Percentiles rank a stretch among this genome's conserved stretches.
phyloP scores from a whole-genome alignment of 2,329 filamentous ascomycete species.

The Fusarium udum region DNA sequence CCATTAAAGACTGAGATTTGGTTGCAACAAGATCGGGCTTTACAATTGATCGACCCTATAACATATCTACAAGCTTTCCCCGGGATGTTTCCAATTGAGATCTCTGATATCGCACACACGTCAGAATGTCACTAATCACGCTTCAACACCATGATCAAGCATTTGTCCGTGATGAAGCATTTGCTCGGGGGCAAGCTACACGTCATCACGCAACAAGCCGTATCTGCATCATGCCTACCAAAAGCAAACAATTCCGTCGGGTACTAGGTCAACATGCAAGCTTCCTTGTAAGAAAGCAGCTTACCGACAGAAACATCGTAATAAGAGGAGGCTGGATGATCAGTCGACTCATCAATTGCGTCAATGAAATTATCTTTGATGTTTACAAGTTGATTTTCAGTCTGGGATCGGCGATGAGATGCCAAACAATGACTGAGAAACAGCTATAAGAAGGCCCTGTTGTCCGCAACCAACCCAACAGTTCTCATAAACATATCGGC shows the following conservation, averaged over 20 bases:
- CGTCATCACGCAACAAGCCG: slow-evolving; percentile 18
- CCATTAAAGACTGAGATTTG: not conserved
- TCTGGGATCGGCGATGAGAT: not conserved
- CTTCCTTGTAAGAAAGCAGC: not conserved
- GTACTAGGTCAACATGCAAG: not conserved
- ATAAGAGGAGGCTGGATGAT: not conserved
- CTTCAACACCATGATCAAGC: not conserved
- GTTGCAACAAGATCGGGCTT: not conserved
- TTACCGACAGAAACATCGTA: not conserved
- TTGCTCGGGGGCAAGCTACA: not conserved
- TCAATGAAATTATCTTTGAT: slow-evolving; percentile 26
- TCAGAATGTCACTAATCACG: not conserved
- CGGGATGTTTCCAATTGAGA: not conserved
- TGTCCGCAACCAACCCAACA: not conserved
- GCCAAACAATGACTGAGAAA: not conserved
- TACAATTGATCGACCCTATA: slow-evolving; percentile 1
- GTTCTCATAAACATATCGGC: not conserved
- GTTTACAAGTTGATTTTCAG: not conserved
- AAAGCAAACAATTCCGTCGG: not conserved
- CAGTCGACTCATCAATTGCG: slow-evolving; percentile 28
- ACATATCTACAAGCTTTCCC: not conserved
- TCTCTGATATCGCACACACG: not conserved
- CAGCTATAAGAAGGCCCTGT: slow-evolving; percentile 28
- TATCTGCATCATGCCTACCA: not conserved
- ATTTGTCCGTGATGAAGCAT: not conserved